Conservation (phyloP, 2,329 filamentous ascomycete species). For the Fusarium haematococcum region DNA sequence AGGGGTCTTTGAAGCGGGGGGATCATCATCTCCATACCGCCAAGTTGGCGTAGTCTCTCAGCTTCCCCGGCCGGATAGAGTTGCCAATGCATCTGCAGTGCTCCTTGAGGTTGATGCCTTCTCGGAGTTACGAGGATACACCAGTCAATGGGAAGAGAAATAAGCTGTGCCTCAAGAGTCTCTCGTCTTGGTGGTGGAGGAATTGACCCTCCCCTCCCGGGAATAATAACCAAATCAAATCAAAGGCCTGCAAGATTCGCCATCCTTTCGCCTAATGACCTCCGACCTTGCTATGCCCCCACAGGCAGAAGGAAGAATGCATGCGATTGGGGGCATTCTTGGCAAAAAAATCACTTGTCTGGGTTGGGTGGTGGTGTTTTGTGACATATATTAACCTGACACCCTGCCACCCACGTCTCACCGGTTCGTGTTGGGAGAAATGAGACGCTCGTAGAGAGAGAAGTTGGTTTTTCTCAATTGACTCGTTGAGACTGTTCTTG, state of each 20-base stretch:
- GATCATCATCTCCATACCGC: not conserved
- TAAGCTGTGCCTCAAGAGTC: not conserved
- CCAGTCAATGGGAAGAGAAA: not conserved
- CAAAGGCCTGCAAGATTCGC: slow-evolving; percentile 10
- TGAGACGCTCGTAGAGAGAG: not conserved
- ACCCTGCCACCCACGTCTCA: not conserved
- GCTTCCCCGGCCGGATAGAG: not conserved
- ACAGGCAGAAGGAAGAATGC: slow-evolving; percentile 10
- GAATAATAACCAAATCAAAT: slow-evolving; percentile 6
- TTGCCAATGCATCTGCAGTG: not conserved
- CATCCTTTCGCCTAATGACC: slow-evolving; percentile 11
- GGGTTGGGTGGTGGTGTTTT: not conserved
- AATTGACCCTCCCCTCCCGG: not conserved
- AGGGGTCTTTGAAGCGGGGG: not conserved
- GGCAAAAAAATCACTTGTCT: not conserved
- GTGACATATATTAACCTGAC: slow-evolving; percentile 31
- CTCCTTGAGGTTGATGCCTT: not conserved
- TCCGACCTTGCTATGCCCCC: slow-evolving; percentile 18
- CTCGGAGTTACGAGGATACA: not conserved
- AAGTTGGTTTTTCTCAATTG: not conserved
- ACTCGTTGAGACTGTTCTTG: not conserved
- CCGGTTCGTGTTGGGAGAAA: not conserved
- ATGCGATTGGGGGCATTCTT: slow-evolving; percentile 29
- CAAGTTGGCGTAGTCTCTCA: not conserved
- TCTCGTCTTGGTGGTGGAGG: not conserved